Conservation (phyloP, 1,139 yeast genomes). For the Kodamaea plutei region DNA sequence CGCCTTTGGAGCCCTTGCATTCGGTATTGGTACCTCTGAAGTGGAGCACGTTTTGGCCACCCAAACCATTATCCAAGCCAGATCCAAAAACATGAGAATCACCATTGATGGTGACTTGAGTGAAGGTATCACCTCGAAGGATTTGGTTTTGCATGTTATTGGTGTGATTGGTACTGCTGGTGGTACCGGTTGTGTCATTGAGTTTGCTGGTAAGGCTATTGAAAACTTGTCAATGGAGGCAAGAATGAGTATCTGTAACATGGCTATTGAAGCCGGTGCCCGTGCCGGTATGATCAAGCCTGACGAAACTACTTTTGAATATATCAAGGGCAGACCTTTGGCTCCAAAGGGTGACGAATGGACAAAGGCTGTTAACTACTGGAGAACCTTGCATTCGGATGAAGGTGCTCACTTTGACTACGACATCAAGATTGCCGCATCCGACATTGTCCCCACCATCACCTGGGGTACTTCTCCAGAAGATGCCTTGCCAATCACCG, state of each 20-base stretch:
- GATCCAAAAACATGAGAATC: slow-evolving; percentile 93
- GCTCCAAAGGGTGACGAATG: slow-evolving; percentile 92
- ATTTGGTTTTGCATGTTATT: slow-evolving; percentile 86
- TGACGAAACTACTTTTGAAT: slow-evolving; percentile 81
- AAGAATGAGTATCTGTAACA: slow-evolving; percentile 98
- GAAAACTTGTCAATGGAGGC: slow-evolving; percentile 92
- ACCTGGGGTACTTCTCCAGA: slow-evolving; percentile 99
- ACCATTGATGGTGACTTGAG: slow-evolving; percentile 75
- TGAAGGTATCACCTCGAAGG: slow-evolving; percentile 93
- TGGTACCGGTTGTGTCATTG: slow-evolving; percentile 96
- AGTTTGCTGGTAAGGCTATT: slow-evolving; percentile 94
- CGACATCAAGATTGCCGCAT: slow-evolving; percentile 76
- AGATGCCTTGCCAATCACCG: slow-evolving; percentile 94
- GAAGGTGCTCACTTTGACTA: slow-evolving; percentile 85
- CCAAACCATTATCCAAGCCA: slow-evolving; percentile 90
- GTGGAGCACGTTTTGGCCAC: slow-evolving; percentile 98
- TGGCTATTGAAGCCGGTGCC: slow-evolving; percentile 99
- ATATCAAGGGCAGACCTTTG: slow-evolving; percentile 88
- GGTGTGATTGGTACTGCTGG: slow-evolving; percentile 99
- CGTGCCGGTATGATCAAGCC: slow-evolving; percentile 99
- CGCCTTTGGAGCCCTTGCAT: slow-evolving; percentile 96
- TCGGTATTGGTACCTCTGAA: slow-evolving; percentile 98
- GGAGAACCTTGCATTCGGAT: slow-evolving; percentile 86
- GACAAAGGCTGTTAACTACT: slow-evolving; percentile 89
- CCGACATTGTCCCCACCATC: slow-evolving; percentile 88